Conservation (phyloP, 108 stramenopile genomes). For the Nannochloropsis oceanica region DNA sequence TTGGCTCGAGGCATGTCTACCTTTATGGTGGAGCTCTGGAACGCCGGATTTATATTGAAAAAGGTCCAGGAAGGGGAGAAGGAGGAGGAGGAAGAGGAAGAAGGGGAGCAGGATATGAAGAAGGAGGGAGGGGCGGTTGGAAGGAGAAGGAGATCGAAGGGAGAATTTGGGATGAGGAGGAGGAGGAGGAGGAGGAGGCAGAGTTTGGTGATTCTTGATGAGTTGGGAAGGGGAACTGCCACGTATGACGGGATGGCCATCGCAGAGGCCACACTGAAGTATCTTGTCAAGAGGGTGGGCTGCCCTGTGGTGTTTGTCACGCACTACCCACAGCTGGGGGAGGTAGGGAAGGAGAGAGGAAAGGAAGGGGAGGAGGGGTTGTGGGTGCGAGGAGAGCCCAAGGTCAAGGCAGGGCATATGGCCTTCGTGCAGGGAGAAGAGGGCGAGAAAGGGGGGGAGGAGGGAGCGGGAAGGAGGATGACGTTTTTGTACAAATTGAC, state of each 20-base stretch:
- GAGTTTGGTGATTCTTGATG: conserved; percentile 10
- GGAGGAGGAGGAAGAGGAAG: not conserved
- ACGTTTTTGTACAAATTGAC: conserved; percentile 30
- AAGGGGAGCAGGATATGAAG: not conserved
- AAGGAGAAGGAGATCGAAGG: not conserved
- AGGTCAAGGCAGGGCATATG: conserved; percentile 18
- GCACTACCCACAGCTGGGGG: conserved; percentile 28
- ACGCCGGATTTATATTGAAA: not conserved
- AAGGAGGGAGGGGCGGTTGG: too few species aligned
- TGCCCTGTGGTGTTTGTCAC: conserved; percentile 27
- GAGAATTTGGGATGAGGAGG: not conserved
- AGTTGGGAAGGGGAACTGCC: conserved; percentile 29
- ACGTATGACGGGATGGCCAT: conserved; percentile 30
- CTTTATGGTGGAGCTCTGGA: conserved; percentile 12
- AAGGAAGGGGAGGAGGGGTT: not conserved
- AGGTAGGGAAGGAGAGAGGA: not conserved
- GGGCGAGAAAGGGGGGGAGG: not conserved
- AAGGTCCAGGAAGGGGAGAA: not conserved
- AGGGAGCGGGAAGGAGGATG: not conserved
- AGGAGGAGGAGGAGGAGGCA: not conserved
- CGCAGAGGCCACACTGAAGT: conserved; percentile 17
- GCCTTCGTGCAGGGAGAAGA: conserved; percentile 12
- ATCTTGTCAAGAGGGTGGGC: conserved; percentile 7
- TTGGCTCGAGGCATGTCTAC: conserved; percentile 25
- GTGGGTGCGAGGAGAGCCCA: not conserved